Evolutionary conservation across 805 yeast genomes (phyloP), one percentile per base, ranked within the genome.

Genomic region (Schizosaccharomyces pombe): DNA sequence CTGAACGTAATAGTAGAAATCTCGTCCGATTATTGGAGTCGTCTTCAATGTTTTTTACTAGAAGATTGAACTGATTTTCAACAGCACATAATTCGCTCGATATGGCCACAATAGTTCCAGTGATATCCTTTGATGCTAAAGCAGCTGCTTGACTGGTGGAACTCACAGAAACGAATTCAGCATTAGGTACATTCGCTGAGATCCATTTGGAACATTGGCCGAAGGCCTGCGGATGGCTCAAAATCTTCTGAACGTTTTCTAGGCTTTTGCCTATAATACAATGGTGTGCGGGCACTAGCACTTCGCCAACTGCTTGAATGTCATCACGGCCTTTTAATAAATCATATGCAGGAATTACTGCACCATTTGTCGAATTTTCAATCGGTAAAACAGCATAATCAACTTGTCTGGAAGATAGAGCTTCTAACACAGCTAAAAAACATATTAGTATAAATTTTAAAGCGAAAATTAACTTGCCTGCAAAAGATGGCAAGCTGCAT

Each of bases 341-440:
- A 4, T 49, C 53, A 29, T 31, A 49, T 26, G 53, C 53, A 31
- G 39, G 39, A 8, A 49, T n/a, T 1, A 49, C 54, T 22, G 54
- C 54, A 9, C 47, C 54, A 31, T 39, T 33, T 5, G 54, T 39
- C 3, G 54, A 52, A 14, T 53, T 39, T 47, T 52, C 49, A 30
- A 34, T 39, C 1, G 54, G 49, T 39, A 52, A 30, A 14, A 54
- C 28, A 8, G 24, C 43, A 11, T 52, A 34, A 26, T 28, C 24
- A 16, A 22, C 31, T 31, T 30, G 30, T 4, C 16, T 14, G n/a
- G 43, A 26, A 22, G 9, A n/a, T 16, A 37, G 24, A 9, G 40
- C 39, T 30, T 49, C 29, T 24, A 28, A 52, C 29, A 29, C 54
- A 29, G 33, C 56, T 54, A n/a, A n/a, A n/a, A n/a, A n/a, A n/a